A percentile compares a stretch with the other conserved stretches of the same genome.
Conservation (phyloP, 23 red algal genomes). For the Gracilariopsis chorda region DNA sequence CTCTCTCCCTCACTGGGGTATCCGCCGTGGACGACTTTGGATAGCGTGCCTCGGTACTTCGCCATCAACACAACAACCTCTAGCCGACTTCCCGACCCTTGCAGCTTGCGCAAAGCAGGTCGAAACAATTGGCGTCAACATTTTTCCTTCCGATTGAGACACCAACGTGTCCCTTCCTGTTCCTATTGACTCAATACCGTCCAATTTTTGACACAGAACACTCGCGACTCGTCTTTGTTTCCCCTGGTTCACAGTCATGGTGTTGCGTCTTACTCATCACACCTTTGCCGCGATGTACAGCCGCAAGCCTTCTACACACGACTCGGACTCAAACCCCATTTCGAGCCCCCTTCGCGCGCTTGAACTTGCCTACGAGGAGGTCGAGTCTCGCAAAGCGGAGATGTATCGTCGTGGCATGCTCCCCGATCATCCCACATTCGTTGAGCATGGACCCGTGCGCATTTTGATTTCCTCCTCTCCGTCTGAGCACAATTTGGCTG, state of each 20-base stretch:
- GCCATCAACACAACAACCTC: not conserved
- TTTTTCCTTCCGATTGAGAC: not conserved
- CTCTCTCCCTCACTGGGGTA: slow-evolving; percentile 24
- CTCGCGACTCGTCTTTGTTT: too few species aligned
- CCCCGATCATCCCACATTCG: slow-evolving; percentile 18
- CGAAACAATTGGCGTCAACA: not conserved
- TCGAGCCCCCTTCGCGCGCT: slow-evolving; percentile 23
- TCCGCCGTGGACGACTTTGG: slow-evolving; percentile 41
- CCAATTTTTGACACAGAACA: too few species aligned
- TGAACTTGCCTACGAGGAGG: slow-evolving; percentile 30
- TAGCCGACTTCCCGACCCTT: not conserved
- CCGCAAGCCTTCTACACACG: not conserved
- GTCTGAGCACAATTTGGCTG: not conserved
- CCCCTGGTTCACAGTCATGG: too few species aligned
- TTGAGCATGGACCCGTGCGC: slow-evolving; percentile 40
- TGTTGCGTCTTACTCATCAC: not conserved
- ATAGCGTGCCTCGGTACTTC: not conserved
- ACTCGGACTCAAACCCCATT: not conserved
- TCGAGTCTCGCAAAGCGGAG: slow-evolving; percentile 43
- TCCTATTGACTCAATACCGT: not conserved
- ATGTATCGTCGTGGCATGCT: slow-evolving; percentile 53
- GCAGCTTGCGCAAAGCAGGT: not conserved
- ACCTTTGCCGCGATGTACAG: not conserved
- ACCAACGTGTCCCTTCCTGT: not conserved
- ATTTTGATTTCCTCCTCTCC: slow-evolving; percentile 35